A percentile compares a stretch with the other conserved stretches of the same genome.
Evolutionary conservation across 2,329 filamentous ascomycete genomes (phyloP).

Genomic region (Uncinocarpus reesii): DNA sequence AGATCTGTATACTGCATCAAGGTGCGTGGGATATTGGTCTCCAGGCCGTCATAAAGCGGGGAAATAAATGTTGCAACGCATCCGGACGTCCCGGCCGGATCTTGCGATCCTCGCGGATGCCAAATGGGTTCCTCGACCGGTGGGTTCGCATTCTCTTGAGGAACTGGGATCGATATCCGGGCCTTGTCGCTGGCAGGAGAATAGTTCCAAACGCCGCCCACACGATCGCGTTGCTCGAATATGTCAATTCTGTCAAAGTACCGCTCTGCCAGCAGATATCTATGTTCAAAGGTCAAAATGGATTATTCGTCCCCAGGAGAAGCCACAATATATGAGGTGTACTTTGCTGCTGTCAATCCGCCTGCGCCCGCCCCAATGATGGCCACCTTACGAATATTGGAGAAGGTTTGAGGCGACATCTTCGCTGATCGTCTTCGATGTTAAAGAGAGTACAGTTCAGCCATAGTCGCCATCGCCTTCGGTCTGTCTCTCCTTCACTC

Average conservation of each 20-base stretch:
- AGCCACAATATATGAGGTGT: constrained; percentile 10
- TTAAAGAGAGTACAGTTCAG: background rate
- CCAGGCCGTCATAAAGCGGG: constrained; percentile 69
- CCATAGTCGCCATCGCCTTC: background rate
- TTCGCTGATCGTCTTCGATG: background rate
- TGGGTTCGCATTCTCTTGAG: constrained; percentile 56
- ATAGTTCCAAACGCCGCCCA: constrained; percentile 84
- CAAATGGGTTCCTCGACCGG: constrained; percentile 55
- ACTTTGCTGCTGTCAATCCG: constrained; percentile 67
- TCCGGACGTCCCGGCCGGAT: constrained; percentile 6
- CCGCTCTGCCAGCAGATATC: constrained; percentile 62
- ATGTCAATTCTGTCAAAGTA: constrained; percentile 60
- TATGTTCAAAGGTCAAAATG: constrained; percentile 20
- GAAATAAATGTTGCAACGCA: constrained; percentile 58
- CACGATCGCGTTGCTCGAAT: constrained; percentile 67
- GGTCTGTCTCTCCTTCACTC: background rate
- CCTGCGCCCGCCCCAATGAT: constrained; percentile 75
- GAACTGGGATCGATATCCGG: constrained; percentile 42
- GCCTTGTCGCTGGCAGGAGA: constrained; percentile 42
- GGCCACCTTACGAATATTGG: constrained; percentile 44
- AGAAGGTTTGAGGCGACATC: constrained; percentile 11
- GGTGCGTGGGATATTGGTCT: constrained; percentile 75
- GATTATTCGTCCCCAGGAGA: background rate
- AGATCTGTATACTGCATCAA: constrained; percentile 73
- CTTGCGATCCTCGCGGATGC: constrained; percentile 24